Evolutionary conservation across 2,329 filamentous ascomycete species (phyloP), one percentile per base, ranked within the genome.

Genomic region (Boeremia lycopersici): DNA sequence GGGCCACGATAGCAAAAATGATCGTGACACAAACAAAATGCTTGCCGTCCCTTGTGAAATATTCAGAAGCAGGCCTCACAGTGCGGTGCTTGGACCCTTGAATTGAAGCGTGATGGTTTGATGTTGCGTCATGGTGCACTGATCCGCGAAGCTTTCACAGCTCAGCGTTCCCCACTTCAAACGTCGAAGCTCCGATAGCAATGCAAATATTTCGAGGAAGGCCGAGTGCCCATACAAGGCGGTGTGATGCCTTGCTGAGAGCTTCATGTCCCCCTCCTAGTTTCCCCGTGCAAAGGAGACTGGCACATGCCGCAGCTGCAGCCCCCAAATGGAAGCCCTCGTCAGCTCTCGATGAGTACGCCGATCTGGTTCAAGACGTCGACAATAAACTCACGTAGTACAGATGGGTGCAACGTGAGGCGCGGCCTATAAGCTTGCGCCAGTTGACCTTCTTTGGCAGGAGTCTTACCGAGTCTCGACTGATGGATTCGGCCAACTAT

Each of bases 371-470:
- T 13, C n/a, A 25, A 42, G 11, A 15, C 23, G 13, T 42, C 10
- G 5, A 6, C 13, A 13, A 12, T 17, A 13, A 33, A 45, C 60
- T 64, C 47, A 67, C 57, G 12, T 26, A 8, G 35, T 55, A 23
- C 41, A 96, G 92, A 81, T 98, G 93, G 92, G 93, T 97, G 47
- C 88, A 90, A 60, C 90, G 89, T 69, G 91, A 96, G 73, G 93
- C 93, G 43, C 86, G 92, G 47, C 95, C 95, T n/a, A 97, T 99
- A 72, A 96, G 91, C 78, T 80, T 99, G 67, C 89, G 95, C 54
- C 95, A 98, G 77, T 84, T 99, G 68, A 98, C 96, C 79, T 96
- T 98, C 69, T 99, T 98, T 76, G 95, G 95, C 28, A 89, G 95
- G 42, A 96, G 93, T 19, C 79, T 99, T 72, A 97, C 93, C 42